Percentiles rank a stretch among this genome's conserved stretches.
phyloP scores from a whole-genome alignment of 192 early-diverging fungal genomes.

The Ramicandelaber brevisporus region DNA sequence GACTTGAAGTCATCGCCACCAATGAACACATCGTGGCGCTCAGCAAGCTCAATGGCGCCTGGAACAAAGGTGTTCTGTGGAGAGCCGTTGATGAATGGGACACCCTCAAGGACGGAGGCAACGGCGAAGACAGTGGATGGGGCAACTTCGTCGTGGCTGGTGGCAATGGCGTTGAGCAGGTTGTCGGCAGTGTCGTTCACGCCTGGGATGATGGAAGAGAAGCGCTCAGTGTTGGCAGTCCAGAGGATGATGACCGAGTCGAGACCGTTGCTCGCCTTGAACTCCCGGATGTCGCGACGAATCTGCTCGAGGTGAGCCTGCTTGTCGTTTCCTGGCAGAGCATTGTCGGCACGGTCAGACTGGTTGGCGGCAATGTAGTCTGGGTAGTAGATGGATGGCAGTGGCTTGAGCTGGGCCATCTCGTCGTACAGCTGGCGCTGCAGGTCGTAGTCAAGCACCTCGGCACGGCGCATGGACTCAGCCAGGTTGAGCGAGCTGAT shows the following conservation, averaged over 20 bases:
- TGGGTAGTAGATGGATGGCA: conserved; percentile 95
- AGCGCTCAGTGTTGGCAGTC: conserved; percentile 98
- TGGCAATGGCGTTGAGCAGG: conserved; percentile 53
- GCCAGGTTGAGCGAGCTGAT: conserved; percentile 69
- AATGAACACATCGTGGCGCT: conserved; percentile 69
- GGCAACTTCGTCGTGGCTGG: conserved; percentile 71
- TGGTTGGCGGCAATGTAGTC: conserved; percentile 99
- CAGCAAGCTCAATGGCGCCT: conserved; percentile 70
- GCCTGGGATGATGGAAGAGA: conserved; percentile 44
- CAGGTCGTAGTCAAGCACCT: conserved; percentile 88
- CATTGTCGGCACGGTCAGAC: conserved; percentile 84
- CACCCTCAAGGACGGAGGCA: conserved; percentile 83
- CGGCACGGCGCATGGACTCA: conserved; percentile 80
- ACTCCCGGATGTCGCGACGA: conserved; percentile 85
- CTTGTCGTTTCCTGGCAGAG: conserved; percentile 60
- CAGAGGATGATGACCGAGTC: conserved; percentile 92
- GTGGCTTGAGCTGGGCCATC: conserved; percentile 54
- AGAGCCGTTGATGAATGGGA: conserved; percentile 94
- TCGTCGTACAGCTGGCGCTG: conserved; percentile 75
- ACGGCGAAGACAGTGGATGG: conserved; percentile 93
- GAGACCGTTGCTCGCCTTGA: conserved; percentile 65
- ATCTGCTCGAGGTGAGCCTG: conserved; percentile 79
- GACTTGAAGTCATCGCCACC: conserved; percentile 99
- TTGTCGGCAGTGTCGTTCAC: conserved; percentile 94
- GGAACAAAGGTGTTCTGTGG: conserved; percentile 99